phyloP scores from a whole-genome alignment of 805 yeast species.

The Kuraishia molischiana region DNA sequence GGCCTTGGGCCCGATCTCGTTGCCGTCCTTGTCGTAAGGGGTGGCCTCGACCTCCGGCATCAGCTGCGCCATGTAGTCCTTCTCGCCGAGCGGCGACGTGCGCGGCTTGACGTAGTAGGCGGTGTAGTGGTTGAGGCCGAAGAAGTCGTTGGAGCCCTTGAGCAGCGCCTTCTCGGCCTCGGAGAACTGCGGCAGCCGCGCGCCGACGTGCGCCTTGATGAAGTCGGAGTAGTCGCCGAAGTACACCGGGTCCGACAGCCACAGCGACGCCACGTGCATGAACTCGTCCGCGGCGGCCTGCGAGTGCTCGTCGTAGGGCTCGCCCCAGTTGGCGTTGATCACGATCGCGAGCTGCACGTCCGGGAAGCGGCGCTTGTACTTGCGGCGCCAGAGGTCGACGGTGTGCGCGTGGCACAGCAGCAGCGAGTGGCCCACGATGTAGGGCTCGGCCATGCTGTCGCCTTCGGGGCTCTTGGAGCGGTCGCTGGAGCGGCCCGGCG shows the following conservation, averaged over 20 bases:
- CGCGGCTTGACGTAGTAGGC: constrained; percentile 1
- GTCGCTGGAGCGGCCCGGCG: constrained; percentile 2
- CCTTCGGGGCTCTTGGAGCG: neutral
- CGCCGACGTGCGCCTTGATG: neutral
- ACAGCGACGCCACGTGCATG: neutral
- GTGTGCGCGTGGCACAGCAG: neutral
- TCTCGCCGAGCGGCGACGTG: neutral
- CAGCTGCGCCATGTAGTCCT: neutral
- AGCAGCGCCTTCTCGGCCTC: neutral
- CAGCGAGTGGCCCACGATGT: constrained; percentile 1
- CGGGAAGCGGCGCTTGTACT: neutral
- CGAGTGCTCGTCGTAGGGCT: constrained; percentile 1
- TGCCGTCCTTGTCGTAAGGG: neutral
- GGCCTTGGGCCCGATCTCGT: constrained; percentile 2
- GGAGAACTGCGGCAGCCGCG: constrained; percentile 1
- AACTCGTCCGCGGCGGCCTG: neutral
- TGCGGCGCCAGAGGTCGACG: neutral
- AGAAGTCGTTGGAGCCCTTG: constrained; percentile 1
- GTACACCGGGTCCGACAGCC: constrained; percentile 1
- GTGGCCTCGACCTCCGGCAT: constrained; percentile 1
- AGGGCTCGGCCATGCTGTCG: neutral
- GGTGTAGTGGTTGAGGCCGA: constrained; percentile 2
- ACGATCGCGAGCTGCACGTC: neutral
- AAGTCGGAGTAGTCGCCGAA: constrained; percentile 2
- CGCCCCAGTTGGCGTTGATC: constrained; percentile 1